These are phyloP conservation scores for Clarireedia monteithiana DNA, from an alignment of 2,329 filamentous ascomycete genomes.

Conservation along the genomic window DNA sequence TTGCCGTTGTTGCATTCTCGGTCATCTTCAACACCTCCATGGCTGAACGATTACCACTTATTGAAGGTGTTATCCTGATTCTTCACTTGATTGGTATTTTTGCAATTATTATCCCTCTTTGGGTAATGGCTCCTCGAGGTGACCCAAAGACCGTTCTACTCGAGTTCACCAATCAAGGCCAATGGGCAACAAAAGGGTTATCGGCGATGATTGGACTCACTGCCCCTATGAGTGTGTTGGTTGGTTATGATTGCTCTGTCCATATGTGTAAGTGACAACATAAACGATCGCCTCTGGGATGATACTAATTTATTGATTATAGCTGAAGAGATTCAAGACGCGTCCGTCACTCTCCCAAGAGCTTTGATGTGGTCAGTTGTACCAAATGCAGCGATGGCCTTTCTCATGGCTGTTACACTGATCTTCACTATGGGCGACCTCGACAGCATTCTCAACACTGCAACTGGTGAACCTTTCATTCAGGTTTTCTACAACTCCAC, in stretches of 20 bases:
- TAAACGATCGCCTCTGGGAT: neutral
- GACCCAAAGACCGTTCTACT: constrained; percentile 24
- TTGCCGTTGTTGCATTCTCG: constrained; percentile 34
- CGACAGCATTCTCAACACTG: constrained; percentile 20
- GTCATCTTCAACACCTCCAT: constrained; percentile 38
- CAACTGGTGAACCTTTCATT: constrained; percentile 30
- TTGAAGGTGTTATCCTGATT: constrained; percentile 36
- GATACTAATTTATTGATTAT: neutral
- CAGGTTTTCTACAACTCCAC: constrained; percentile 25
- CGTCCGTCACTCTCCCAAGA: constrained; percentile 37
- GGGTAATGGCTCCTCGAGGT: constrained; percentile 20
- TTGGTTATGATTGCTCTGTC: constrained; percentile 22
- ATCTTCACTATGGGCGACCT: constrained; percentile 32
- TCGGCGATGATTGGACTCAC: constrained; percentile 32
- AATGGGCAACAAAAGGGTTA: constrained; percentile 28
- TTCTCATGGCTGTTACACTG: constrained; percentile 33
- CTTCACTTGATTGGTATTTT: constrained; percentile 40
- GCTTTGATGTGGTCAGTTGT: constrained; percentile 31
- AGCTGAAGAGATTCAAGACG: constrained; percentile 41
- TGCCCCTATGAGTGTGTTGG: constrained; percentile 25
- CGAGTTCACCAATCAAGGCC: constrained; percentile 27
- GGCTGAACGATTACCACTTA: constrained; percentile 31
- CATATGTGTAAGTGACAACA: constrained; percentile 29
- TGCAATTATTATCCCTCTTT: constrained; percentile 35
- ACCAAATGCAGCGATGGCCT: constrained; percentile 33